phyloP scores from a whole-genome alignment of 805 yeast species.

The Lipomyces spencermartinsiae region DNA sequence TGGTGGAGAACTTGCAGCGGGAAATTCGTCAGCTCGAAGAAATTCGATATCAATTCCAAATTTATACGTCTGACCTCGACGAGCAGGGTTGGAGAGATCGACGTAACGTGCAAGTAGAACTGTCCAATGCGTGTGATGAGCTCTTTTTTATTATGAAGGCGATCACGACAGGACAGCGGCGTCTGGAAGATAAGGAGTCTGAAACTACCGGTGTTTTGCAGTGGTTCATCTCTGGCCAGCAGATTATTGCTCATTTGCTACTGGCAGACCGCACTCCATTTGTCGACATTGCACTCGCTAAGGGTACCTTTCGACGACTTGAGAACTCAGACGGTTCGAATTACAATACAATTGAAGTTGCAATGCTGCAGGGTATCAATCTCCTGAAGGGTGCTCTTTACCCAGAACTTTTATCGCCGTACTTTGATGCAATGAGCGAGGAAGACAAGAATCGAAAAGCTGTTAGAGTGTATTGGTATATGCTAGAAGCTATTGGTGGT shows the following conservation, averaged over 20 bases:
- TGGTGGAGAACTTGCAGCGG: slow-evolving; percentile 58
- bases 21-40: slow-evolving; percentile 52
- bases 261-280: slow-evolving; percentile 66
- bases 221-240: slow-evolving; percentile 70
- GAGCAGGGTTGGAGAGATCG: slow-evolving; percentile 46
- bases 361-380: slow-evolving; percentile 72
- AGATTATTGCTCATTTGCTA: slow-evolving; percentile 72
- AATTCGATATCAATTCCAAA: slow-evolving; percentile 56
- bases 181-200: slow-evolving; percentile 41
- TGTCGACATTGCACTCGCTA: slow-evolving; percentile 70
- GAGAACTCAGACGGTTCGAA: slow-evolving; percentile 73
- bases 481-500: slow-evolving; percentile 88
- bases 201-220: slow-evolving; percentile 54
- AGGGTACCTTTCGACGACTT: slow-evolving; percentile 64
- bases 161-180: slow-evolving; percentile 48
- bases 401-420: slow-evolving; percentile 74
- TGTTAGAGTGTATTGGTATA: slow-evolving; percentile 69
- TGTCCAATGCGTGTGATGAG: slow-evolving; percentile 46
- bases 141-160: slow-evolving; percentile 56
- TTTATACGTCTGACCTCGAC: slow-evolving; percentile 51
- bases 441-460: slow-evolving; percentile 43
- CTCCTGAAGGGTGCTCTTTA: slow-evolving; percentile 61
- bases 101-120: slow-evolving; percentile 30
- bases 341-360: slow-evolving; percentile 62
- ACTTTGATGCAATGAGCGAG: slow-evolving; percentile 42